Evolutionary conservation across 139 green algal species (phyloP).

Genomic region (Chlorella sorokiniana): DNA sequence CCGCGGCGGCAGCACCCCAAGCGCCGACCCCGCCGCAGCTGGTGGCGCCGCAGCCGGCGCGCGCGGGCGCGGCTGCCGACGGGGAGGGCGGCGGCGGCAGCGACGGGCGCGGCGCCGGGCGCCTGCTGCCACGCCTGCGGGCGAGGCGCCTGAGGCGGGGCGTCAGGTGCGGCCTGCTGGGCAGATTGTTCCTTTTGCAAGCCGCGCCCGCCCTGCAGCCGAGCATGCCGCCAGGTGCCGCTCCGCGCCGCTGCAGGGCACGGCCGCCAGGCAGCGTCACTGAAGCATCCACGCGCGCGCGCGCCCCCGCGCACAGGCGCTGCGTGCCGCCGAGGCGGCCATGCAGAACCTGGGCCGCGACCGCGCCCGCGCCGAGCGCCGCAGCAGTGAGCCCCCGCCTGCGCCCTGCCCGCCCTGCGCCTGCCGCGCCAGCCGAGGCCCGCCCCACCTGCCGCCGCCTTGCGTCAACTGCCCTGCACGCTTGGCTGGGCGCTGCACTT

Average conservation of each 20-base stretch:
- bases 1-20: neutral
- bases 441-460: neutral
- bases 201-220: too few relatives aligned
- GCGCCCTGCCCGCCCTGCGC: neutral
- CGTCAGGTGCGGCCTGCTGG: constrained; percentile 46
- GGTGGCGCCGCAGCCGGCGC: neutral
- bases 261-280: neutral
- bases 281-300: neutral
- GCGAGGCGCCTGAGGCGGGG: constrained; percentile 37
- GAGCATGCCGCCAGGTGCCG: too few relatives aligned
- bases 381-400: neutral
- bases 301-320: neutral
- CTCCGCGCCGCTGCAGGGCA: too few relatives aligned
- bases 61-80: neutral
- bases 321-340: constrained; percentile 13
- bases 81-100: neutral
- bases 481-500: neutral
- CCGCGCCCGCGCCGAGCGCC: constrained; percentile 13
- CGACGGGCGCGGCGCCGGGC: constrained; percentile 17
- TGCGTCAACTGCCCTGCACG: neutral
- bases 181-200: too few relatives aligned
- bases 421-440: too few relatives aligned
- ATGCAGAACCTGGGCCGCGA: constrained; percentile 19
- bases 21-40: neutral
- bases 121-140: constrained; percentile 18